Evolutionary conservation across 768 basidiomycete genomes (phyloP).

Genomic region (Serendipita sp.): DNA sequence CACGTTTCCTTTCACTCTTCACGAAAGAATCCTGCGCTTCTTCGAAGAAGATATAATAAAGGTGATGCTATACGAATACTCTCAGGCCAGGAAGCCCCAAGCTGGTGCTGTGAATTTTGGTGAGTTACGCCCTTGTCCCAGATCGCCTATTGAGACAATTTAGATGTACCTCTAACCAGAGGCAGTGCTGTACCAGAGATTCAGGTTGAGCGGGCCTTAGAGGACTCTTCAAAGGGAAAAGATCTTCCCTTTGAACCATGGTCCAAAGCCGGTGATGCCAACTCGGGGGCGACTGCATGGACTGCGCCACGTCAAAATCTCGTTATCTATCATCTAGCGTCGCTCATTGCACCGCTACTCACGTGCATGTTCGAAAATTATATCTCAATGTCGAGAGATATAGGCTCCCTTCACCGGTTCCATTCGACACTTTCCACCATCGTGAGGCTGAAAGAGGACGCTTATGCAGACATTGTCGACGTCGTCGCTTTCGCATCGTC

Average conservation of each 20-base stretch:
- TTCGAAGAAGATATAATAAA: conserved; percentile 48
- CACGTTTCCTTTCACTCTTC: conserved; percentile 48
- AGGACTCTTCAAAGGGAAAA: conserved; percentile 10
- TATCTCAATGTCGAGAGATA: conserved; percentile 22
- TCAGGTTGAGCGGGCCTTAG: conserved; percentile 35
- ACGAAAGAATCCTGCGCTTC: conserved; percentile 44
- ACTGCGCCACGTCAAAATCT: conserved; percentile 40
- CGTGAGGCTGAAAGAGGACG: conserved; percentile 42
- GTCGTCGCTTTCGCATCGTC: conserved; percentile 50
- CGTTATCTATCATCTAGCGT: conserved; percentile 40
- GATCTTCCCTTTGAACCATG: background rate
- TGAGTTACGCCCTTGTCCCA: too few relatives aligned
- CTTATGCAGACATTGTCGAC: conserved; percentile 53
- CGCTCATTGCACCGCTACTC: conserved; percentile 46
- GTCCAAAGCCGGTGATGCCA: background rate
- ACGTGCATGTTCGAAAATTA: conserved; percentile 38
- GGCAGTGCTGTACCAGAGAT: conserved; percentile 19
- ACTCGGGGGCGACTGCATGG: conserved; percentile 24
- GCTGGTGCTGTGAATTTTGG: background rate
- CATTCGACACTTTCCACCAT: conserved; percentile 38
- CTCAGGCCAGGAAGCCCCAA: conserved; percentile 1
- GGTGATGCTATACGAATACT: conserved; percentile 24
- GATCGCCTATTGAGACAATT: too few relatives aligned
- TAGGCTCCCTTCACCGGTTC: conserved; percentile 30
- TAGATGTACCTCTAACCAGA: too few relatives aligned